Evolutionary conservation across 306 rosid species (phyloP).

Genomic region (Cicer pinnatifidum): DNA sequence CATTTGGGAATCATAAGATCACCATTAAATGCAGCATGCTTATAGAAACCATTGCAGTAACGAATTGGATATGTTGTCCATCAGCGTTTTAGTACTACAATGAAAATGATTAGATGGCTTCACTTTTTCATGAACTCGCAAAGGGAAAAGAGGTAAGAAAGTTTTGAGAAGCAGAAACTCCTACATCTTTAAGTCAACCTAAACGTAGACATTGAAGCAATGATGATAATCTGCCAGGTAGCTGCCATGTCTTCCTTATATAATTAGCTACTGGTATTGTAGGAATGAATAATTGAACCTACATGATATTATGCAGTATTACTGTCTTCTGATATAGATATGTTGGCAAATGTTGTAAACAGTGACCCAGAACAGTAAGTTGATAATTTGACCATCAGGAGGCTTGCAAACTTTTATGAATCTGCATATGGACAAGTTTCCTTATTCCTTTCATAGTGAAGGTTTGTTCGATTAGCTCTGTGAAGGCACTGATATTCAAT

Average conservation of each 20-base stretch:
- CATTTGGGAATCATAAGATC: slow-evolving; percentile 26
- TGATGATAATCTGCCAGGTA: slow-evolving; percentile 18
- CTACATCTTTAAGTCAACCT: not conserved
- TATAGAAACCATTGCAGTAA: slow-evolving; percentile 22
- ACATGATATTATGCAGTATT: slow-evolving; percentile 7
- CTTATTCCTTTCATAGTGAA: slow-evolving; percentile 19
- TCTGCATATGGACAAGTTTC: not conserved
- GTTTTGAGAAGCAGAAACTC: slow-evolving; percentile 6
- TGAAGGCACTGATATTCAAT: slow-evolving; percentile 28
- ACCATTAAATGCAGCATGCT: slow-evolving; percentile 37
- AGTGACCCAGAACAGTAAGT: slow-evolving; percentile 1
- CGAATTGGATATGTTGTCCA: not conserved
- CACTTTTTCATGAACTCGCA: slow-evolving; percentile 14
- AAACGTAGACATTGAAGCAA: slow-evolving; percentile 4
- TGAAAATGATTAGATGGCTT: slow-evolving; percentile 17
- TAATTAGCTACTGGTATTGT: not conserved
- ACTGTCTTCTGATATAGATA: not conserved
- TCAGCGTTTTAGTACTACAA: not conserved
- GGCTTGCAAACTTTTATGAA: slow-evolving; percentile 29
- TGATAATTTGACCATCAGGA: slow-evolving; percentile 2
- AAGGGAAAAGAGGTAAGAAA: slow-evolving; percentile 23
- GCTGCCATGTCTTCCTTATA: slow-evolving; percentile 24
- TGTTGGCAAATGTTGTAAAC: slow-evolving; percentile 24
- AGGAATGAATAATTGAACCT: not conserved
- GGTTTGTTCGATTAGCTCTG: slow-evolving; percentile 25